A percentile compares a stretch with the other conserved stretches of the same genome.
Evolutionary conservation across 371 early-diverging fungal species (phyloP).

Genomic region (Mortierella sp.): DNA sequence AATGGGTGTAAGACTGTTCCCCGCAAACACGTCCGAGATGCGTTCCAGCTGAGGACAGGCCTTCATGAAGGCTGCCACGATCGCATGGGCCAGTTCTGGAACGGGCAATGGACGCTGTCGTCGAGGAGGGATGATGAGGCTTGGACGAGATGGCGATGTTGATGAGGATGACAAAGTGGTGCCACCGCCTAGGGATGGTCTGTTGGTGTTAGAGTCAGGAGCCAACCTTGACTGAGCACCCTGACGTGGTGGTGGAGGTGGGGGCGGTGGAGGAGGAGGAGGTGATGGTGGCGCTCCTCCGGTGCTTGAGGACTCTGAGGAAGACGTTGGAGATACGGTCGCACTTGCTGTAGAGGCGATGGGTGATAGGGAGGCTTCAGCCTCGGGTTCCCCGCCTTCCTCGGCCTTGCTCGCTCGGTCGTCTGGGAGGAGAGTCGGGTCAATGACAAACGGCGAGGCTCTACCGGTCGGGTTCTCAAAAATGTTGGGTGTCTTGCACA

Average conservation of each 20-base stretch:
- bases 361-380: not conserved
- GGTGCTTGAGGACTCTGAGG: not conserved
- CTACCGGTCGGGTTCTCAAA: not conserved
- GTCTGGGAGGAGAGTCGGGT: not conserved
- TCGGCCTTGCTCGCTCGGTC: not conserved
- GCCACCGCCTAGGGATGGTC: no score
- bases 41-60: conserved; percentile 16
- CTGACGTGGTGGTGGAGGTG: no score
- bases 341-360: not conserved
- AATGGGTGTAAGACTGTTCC: not conserved
- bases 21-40: not conserved
- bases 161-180: not conserved
- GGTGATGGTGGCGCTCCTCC: not conserved
- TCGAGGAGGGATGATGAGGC: not conserved
- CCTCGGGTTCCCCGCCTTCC: not conserved
- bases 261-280: not conserved
- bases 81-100: not conserved
- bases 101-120: no score
- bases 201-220: not conserved
- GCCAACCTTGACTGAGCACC: no score
- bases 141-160: not conserved
- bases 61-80: conserved; percentile 20
- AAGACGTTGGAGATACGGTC: not conserved
- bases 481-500: not conserved
- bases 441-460: not conserved